Percentiles rank a stretch among this genome's conserved stretches.
These are phyloP conservation scores for Primulina huaijiensis DNA, from an alignment of 257 asterid genomes.

Conservation along the genomic window DNA sequence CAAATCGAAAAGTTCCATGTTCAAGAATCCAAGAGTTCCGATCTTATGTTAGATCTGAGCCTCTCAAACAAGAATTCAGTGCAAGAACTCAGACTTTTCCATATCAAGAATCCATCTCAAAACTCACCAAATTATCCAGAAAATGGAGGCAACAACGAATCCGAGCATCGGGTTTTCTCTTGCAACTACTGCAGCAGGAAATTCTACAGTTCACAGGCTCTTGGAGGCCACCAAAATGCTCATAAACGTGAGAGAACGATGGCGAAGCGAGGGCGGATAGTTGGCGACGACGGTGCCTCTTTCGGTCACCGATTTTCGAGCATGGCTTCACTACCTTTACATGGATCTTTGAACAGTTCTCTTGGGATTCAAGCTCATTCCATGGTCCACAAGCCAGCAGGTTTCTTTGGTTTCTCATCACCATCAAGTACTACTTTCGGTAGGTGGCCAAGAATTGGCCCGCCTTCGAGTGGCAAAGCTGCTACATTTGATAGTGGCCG, in stretches of 20 bases:
- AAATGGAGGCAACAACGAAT: neutral
- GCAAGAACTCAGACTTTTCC: constrained; percentile 42
- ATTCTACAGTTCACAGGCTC: constrained; percentile 89
- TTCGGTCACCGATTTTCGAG: constrained; percentile 32
- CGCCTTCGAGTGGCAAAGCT: constrained; percentile 43
- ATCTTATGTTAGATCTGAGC: constrained; percentile 48
- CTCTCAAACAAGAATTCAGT: constrained; percentile 39
- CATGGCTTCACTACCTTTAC: constrained; percentile 60
- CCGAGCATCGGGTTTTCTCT: constrained; percentile 54
- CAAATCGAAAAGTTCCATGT: constrained; percentile 10
- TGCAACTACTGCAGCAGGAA: constrained; percentile 85
- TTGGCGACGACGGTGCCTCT: constrained; percentile 16
- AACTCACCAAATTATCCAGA: neutral
- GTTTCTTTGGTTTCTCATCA: neutral
- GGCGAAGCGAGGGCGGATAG: constrained; percentile 49
- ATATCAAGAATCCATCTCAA: constrained; percentile 8
- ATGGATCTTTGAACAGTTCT: constrained; percentile 53
- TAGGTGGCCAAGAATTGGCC: constrained; percentile 15
- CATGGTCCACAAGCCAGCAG: constrained; percentile 60
- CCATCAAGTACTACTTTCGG: constrained; percentile 5
- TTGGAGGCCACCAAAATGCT: constrained; percentile 96
- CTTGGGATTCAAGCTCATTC: constrained; percentile 66
- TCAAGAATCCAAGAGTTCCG: neutral
- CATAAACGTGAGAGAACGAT: constrained; percentile 82
- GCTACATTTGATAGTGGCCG: constrained; percentile 46